These are phyloP conservation scores for Aspergillus ochraceus DNA, from an alignment of 2,329 filamentous ascomycete genomes.

Conservation along the genomic window DNA sequence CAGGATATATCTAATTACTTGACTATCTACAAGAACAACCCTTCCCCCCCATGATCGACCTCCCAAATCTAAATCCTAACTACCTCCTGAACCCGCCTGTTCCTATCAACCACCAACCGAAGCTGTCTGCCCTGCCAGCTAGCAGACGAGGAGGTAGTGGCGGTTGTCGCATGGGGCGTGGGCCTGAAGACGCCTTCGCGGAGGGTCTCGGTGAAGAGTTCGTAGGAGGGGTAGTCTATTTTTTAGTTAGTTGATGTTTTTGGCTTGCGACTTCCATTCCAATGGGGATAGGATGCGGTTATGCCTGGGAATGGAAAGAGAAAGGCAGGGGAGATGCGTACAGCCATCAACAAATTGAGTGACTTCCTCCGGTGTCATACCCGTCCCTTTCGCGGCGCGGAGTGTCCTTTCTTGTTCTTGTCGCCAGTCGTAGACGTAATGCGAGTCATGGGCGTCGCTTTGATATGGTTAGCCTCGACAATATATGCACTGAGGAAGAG, in stretches of 20 bases:
- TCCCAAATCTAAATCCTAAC: slow-evolving; percentile 46
- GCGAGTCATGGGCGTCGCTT: slow-evolving; percentile 68
- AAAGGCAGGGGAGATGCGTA: slow-evolving; percentile 31
- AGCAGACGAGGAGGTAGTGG: slow-evolving; percentile 16
- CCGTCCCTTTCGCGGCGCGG: slow-evolving; percentile 64
- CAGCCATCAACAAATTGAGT: slow-evolving; percentile 70
- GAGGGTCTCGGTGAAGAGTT: slow-evolving; percentile 64
- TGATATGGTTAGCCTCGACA: neutral
- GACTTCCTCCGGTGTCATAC: slow-evolving; percentile 82
- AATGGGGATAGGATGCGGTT: neutral
- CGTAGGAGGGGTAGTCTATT: slow-evolving; percentile 67
- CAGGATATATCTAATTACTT: neutral
- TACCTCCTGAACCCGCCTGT: slow-evolving; percentile 60
- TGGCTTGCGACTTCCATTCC: too few relatives aligned
- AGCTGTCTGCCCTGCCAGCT: slow-evolving; percentile 57
- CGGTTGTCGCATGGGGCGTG: slow-evolving; percentile 13
- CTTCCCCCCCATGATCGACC: too few relatives aligned
- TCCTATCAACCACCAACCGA: slow-evolving; percentile 60
- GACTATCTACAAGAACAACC: neutral
- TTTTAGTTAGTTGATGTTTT: neutral
- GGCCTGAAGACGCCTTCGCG: slow-evolving; percentile 57
- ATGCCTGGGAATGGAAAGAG: too few relatives aligned
- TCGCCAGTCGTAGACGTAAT: slow-evolving; percentile 82
- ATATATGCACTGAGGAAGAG: too few relatives aligned
- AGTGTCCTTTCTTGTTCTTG: slow-evolving; percentile 75